Evolutionary conservation across 305 asterid species (phyloP), one percentile per base, ranked within the genome.

Genomic region (Lippia alba): DNA sequence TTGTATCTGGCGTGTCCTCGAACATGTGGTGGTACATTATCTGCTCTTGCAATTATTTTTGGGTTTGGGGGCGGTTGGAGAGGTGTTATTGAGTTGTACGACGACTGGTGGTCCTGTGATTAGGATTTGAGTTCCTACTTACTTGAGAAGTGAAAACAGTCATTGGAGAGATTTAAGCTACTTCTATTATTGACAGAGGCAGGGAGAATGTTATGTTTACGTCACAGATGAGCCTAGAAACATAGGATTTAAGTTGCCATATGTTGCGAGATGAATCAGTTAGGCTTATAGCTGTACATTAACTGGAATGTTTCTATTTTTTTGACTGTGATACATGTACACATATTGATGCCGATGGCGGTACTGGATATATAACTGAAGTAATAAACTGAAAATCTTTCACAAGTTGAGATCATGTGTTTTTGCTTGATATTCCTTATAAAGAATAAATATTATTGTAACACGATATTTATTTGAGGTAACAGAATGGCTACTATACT

Each of bases 251-350:
- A 11, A n/a, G 20, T 63, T 41, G 41, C 48, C 8, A 4, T 18
- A 49, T 12, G 12, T 40, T 40, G 30, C 44, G 11, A 16, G 58
- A 44, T 8, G 41, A 24, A 33, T 49, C 14, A 34, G 30, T 68
- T 33, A 34, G 61, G 62, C 34, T 66, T 66, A 15, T 39, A 36
- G 15, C 63, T 71, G 64, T 71, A 44, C 39, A 76, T 50, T 56
- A 56, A 17, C 17, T 19, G 17, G 49, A 61, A 46, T 48, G 34
- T 48, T 4, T 71, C n/a, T 33, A 45, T 48, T 39, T 24, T 24
- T 24, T 24, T 24, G 30, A 24, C 30, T 24, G 30, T 24, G 30
- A 24, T 24, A 24, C 30, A 24, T 24, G 30, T 24, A 24, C 3
- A 24, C 30, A 24, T 24, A 24, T 24, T 64, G 65, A 36, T 72